These are phyloP conservation scores for Apiospora arundinis DNA, from an alignment of 2,329 filamentous ascomycete genomes.

Conservation along the genomic window DNA sequence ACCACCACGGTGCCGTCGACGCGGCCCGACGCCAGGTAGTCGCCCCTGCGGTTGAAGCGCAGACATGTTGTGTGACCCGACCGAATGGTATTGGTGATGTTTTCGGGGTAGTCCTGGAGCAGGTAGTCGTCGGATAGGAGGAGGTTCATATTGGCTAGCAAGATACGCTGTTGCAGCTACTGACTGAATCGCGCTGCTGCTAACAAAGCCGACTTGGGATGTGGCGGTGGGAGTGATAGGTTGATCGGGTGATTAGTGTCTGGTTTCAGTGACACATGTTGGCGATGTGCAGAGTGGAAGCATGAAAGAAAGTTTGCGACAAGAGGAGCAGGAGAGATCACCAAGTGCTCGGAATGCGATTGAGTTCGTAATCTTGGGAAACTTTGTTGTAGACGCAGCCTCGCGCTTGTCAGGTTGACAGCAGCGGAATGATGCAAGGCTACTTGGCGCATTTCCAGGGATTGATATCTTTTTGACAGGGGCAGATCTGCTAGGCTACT, in stretches of 20 bases:
- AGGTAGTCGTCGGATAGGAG: constrained; percentile 68
- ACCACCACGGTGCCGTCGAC: constrained; percentile 94
- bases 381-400: constrained; percentile 21
- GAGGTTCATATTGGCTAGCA: constrained; percentile 57
- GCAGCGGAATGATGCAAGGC: constrained; percentile 25
- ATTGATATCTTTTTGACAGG: constrained; percentile 20
- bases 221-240: constrained; percentile 25
- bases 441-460: constrained; percentile 24
- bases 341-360: not conserved
- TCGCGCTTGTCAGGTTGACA: constrained; percentile 11
- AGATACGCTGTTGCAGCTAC: not conserved
- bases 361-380: constrained; percentile 21
- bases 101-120: constrained; percentile 85
- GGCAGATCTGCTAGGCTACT: constrained; percentile 10
- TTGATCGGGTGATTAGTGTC: not conserved
- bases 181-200: not conserved
- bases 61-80: constrained; percentile 70
- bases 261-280: not conserved
- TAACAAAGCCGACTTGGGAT: constrained; percentile 1
- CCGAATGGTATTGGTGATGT: constrained; percentile 85
- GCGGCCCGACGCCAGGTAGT: constrained; percentile 92
- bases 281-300: not conserved
- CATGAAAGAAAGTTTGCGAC: constrained; percentile 7
- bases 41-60: constrained; percentile 92
- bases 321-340: not conserved